These are phyloP conservation scores for Albugo laibachii DNA, from an alignment of 352 stramenopile genomes.

Conservation along the genomic window DNA sequence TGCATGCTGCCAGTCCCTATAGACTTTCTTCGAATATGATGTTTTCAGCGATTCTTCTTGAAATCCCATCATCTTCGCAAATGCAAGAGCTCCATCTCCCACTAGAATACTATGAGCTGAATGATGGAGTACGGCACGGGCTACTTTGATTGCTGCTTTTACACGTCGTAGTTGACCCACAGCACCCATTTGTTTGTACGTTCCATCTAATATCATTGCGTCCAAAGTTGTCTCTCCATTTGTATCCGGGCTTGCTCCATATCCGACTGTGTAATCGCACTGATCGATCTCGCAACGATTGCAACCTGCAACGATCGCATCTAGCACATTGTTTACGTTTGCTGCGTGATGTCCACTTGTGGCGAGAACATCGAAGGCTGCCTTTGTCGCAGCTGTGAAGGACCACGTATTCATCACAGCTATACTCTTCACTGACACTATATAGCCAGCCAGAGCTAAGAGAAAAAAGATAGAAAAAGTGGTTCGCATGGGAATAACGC, in stretches of 20 bases:
- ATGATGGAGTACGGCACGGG: constrained; percentile 74
- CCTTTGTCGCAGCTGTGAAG: constrained; percentile 48
- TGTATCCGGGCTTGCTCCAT: constrained; percentile 70
- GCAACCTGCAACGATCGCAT: constrained; percentile 49
- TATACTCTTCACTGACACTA: too few relatives aligned
- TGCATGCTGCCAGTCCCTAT: constrained; percentile 29
- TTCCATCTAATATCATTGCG: constrained; percentile 81
- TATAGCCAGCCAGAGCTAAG: too few relatives aligned
- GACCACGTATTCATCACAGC: constrained; percentile 69
- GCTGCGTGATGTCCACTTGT: not conserved
- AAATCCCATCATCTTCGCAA: constrained; percentile 84
- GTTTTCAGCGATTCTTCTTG: constrained; percentile 52
- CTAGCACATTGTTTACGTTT: constrained; percentile 12
- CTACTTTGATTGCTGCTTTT: constrained; percentile 68
- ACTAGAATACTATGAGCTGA: constrained; percentile 75
- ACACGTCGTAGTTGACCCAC: constrained; percentile 63
- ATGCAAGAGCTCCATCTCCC: constrained; percentile 62
- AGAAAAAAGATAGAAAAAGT: too few relatives aligned
- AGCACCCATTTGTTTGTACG: constrained; percentile 65
- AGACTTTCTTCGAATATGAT: constrained; percentile 24
- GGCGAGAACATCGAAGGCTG: constrained; percentile 27
- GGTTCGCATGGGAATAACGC: too few relatives aligned
- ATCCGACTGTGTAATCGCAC: constrained; percentile 80
- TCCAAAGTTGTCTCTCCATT: constrained; percentile 79
- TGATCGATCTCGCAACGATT: constrained; percentile 68